Percentiles rank a stretch among this genome's conserved stretches.
phyloP scores from a whole-genome alignment of 345 rosid genomes.

The Brassica incana region DNA sequence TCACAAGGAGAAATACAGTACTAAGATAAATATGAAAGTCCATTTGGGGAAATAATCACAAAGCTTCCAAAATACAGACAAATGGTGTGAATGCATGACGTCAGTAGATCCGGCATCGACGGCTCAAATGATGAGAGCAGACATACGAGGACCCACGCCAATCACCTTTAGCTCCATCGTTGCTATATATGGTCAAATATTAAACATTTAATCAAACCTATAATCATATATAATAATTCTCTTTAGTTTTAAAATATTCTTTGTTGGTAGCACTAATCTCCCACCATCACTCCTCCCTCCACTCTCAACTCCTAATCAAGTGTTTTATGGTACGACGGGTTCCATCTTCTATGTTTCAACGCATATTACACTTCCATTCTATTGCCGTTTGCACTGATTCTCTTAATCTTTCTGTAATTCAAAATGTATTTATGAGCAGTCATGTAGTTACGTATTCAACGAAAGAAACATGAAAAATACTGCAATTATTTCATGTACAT shows the following conservation, averaged over 20 bases:
- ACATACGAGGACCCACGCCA: slow-evolving; percentile 33
- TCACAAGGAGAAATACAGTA: slow-evolving; percentile 11
- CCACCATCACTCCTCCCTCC: slow-evolving; percentile 33
- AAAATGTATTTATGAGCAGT: neutral
- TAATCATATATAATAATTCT: slow-evolving; percentile 26
- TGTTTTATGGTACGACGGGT: slow-evolving; percentile 17
- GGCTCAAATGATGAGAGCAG: slow-evolving; percentile 36
- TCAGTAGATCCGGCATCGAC: slow-evolving; percentile 44
- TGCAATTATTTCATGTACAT: neutral
- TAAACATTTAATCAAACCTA: slow-evolving; percentile 38
- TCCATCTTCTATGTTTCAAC: slow-evolving; percentile 26
- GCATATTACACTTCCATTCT: slow-evolving; percentile 1
- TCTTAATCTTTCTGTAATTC: neutral
- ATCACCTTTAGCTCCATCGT: slow-evolving; percentile 34
- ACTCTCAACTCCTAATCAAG: slow-evolving; percentile 23
- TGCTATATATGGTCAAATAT: slow-evolving; percentile 25
- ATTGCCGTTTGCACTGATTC: neutral
- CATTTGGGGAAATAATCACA: slow-evolving; percentile 34
- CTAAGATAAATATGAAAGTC: slow-evolving; percentile 11
- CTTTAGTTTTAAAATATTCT: neutral
- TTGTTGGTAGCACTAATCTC: slow-evolving; percentile 24
- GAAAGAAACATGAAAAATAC: neutral
- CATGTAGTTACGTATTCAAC: neutral
- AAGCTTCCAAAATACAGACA: slow-evolving; percentile 31
- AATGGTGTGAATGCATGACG: slow-evolving; percentile 29